Evolutionary conservation across 148 eudicot species (phyloP), one percentile per base, ranked within the genome.

Genomic region (Persicaria maculosa): DNA sequence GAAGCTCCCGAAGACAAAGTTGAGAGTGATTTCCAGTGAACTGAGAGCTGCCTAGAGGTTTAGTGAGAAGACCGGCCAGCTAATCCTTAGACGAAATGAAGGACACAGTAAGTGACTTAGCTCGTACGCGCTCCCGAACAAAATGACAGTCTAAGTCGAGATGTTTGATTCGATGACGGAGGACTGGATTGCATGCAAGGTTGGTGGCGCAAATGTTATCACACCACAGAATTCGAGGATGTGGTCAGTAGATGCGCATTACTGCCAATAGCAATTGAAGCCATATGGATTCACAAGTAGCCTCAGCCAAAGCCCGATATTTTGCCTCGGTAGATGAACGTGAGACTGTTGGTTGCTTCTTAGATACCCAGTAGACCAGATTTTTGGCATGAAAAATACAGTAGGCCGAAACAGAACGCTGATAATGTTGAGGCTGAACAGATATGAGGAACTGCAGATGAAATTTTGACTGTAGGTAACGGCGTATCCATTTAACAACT

Each of bases 341-440:
- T 3, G 55, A 52, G 17, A 52, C 55, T 0, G n/a, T 11, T 15
- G 55, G 3, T 1, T 52, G 55, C n/a, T 52, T 52, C 55, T 52
- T 52, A 3, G 55, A 52, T 11, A 4, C 2, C 62, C 25, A 57
- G 0, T 9, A 57, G 22, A 57, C n/a, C 0, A 57, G 25, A 0
- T 57, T 57, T 6, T 4, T 0, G 9, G 10, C 62, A 3, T n/a
- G 62, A 6, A 4, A 57, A 3, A 57, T 57, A 8, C 62, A 57
- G 5, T 57, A 57, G 2, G 25, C 62, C 0, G 25, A 7, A 0
- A 22, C 17, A 0, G 31, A 57, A 1, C 25, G 7, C 0, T 31
- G 0, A 4, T 4, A 2, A 4, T 1, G 2, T 1, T 5, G 2
- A 7, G 25, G 5, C 1, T 4, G 0, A 5, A 31, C 22, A 0